Percentiles rank a stretch among this genome's conserved stretches.
phyloP scores from a whole-genome alignment of 2,329 filamentous ascomycete species.

The Zarea fungicola region DNA sequence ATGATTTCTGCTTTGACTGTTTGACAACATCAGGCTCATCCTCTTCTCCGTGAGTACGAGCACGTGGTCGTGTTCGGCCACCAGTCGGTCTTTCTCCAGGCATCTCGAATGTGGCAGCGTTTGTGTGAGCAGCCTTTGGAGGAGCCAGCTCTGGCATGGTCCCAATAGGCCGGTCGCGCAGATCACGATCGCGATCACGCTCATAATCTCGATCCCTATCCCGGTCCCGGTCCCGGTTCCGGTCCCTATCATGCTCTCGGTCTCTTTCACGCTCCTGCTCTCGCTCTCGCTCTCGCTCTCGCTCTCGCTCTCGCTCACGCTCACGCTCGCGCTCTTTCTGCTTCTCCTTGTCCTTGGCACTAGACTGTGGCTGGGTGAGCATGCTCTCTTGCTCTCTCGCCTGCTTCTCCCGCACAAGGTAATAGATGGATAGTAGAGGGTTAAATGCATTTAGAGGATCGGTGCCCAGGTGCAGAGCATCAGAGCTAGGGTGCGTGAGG shows the following conservation, averaged over 20 bases:
- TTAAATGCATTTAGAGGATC: conserved; percentile 93
- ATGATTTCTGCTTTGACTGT: conserved; percentile 29
- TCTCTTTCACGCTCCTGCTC: conserved; percentile 14
- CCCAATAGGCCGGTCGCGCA: conserved; percentile 19
- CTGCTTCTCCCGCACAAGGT: conserved; percentile 90
- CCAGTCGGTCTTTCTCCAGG: conserved; percentile 83
- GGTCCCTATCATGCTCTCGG: conserved; percentile 17
- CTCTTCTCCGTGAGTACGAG: conserved; percentile 91
- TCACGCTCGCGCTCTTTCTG: conserved; percentile 26
- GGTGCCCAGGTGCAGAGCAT: conserved; percentile 73
- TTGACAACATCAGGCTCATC: conserved; percentile 63
- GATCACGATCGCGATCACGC: conserved; percentile 20
- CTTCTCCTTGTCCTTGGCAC: conserved; percentile 26
- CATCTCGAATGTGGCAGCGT: conserved; percentile 78
- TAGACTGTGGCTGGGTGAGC: conserved; percentile 42
- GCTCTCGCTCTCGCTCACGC: conserved; percentile 5
- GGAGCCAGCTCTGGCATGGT: conserved; percentile 68
- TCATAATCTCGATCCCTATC: conserved; percentile 31
- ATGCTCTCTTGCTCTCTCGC: conserved; percentile 60
- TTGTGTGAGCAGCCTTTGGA: conserved; percentile 85
- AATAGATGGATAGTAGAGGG: conserved; percentile 89
- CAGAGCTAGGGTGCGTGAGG: conserved; percentile 73
- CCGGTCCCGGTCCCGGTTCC: background rate
- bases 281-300: conserved; percentile 19
- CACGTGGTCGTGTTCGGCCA: conserved; percentile 74